Evolutionary conservation across 257 asterid species (phyloP).

Genomic region (Rhazya stricta): DNA sequence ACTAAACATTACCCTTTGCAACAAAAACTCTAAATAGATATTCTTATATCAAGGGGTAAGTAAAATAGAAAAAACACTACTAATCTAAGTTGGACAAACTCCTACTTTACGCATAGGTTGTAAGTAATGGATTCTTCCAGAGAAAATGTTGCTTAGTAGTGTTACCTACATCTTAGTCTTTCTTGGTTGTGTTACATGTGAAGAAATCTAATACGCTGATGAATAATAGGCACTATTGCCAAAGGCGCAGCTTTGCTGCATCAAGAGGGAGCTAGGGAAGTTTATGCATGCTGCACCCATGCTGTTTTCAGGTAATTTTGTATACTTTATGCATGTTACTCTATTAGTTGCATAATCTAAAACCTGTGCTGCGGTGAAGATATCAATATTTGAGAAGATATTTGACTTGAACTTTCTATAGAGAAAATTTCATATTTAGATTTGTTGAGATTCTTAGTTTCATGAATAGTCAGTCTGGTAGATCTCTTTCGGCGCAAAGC

Average conservation of each 20-base stretch:
- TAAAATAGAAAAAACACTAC: neutral
- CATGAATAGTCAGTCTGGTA: neutral
- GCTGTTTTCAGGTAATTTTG: slow-evolving; percentile 77
- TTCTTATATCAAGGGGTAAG: neutral
- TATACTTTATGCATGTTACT: neutral
- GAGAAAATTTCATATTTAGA: neutral
- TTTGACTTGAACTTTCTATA: neutral
- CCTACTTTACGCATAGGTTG: neutral
- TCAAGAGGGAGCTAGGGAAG: slow-evolving; percentile 98
- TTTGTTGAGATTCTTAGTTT: neutral
- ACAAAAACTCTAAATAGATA: neutral
- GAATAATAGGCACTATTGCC: slow-evolving; percentile 68
- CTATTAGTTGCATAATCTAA: neutral
- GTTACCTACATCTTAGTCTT: neutral
- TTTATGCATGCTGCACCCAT: slow-evolving; percentile 91
- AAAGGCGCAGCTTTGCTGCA: slow-evolving; percentile 91
- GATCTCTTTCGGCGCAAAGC: neutral
- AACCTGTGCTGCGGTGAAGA: neutral
- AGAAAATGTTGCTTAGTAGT: neutral
- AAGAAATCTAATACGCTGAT: slow-evolving; percentile 18
- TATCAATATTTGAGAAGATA: neutral
- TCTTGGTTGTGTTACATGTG: slow-evolving; percentile 9
- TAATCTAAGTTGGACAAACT: neutral
- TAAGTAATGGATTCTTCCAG: neutral
- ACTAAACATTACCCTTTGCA: neutral